Percentiles rank a stretch among this genome's conserved stretches.
These are phyloP conservation scores for Phalaenopsis equestris DNA, from an alignment of 106 monocot species.

Conservation along the genomic window DNA sequence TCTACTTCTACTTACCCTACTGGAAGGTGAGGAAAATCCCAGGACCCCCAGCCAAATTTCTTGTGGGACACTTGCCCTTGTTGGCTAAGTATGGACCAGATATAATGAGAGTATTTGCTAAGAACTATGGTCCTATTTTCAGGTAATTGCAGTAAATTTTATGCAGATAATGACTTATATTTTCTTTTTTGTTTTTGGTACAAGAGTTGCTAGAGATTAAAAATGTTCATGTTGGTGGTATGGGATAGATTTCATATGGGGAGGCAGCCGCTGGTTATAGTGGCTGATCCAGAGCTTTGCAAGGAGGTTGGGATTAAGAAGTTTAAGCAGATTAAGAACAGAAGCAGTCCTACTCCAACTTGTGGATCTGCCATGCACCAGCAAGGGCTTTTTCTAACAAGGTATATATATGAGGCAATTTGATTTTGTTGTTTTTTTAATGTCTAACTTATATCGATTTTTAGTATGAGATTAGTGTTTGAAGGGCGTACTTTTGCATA, in stretches of 20 bases:
- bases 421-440: too few species aligned
- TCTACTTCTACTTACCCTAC: constrained; percentile 38
- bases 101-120: constrained; percentile 22
- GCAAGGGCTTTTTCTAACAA: constrained; percentile 63
- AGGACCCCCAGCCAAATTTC: constrained; percentile 29
- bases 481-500: too few species aligned
- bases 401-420: constrained; percentile 14
- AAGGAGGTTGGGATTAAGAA: constrained; percentile 73
- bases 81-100: constrained; percentile 36
- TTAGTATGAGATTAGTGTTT: too few species aligned
- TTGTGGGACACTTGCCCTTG: constrained; percentile 43
- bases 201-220: not conserved
- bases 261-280: constrained; percentile 65
- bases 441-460: too few species aligned
- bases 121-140: constrained; percentile 36
- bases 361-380: constrained; percentile 51
- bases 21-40: constrained; percentile 40
- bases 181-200: not conserved
- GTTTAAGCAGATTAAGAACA: constrained; percentile 55
- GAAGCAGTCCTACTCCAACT: constrained; percentile 51
- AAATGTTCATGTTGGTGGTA: not conserved
- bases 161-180: not conserved
- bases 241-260: constrained; percentile 66
- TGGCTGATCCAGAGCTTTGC: constrained; percentile 69
- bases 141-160: constrained; percentile 11